Percentiles rank a stretch among this genome's conserved stretches.
phyloP scores from a whole-genome alignment of 257 asterid species.

The Nicotiana benthamiana region DNA sequence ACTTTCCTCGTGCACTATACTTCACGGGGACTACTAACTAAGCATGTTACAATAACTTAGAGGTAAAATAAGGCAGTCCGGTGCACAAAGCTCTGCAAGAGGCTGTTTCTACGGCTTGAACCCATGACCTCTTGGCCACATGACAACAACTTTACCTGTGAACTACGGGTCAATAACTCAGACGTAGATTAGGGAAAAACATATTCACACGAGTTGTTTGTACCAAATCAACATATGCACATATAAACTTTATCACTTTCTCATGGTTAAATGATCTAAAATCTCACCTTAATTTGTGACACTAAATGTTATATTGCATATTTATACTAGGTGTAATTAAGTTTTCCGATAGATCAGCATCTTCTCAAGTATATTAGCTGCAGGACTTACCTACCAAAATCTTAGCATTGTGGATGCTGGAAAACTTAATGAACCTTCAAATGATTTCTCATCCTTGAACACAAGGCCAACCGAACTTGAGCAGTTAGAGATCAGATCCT shows the following conservation, averaged over 20 bases:
- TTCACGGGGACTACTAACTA: background rate
- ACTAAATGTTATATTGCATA: background rate
- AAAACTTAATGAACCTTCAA: background rate
- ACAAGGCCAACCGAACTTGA: background rate
- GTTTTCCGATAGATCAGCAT: background rate
- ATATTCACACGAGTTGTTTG: background rate
- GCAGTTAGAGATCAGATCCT: background rate
- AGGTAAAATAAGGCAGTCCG: background rate
- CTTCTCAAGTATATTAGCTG: background rate
- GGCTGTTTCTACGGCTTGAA: too few relatives aligned
- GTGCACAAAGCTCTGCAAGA: too few relatives aligned
- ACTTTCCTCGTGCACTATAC: background rate
- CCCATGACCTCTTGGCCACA: too few relatives aligned
- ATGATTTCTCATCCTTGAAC: slow-evolving; percentile 8
- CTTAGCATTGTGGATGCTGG: slow-evolving; percentile 5
- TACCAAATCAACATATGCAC: background rate
- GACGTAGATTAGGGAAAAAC: background rate
- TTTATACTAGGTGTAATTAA: background rate
- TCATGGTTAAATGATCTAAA: background rate
- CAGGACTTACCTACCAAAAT: slow-evolving; percentile 17
- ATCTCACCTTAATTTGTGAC: background rate
- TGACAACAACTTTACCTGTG: too few relatives aligned
- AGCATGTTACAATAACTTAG: background rate
- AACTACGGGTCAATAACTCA: background rate
- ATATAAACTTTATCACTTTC: background rate